These are phyloP conservation scores for Nigrospora sphaerica DNA, from an alignment of 2,329 filamentous ascomycete genomes.

Conservation along the genomic window DNA sequence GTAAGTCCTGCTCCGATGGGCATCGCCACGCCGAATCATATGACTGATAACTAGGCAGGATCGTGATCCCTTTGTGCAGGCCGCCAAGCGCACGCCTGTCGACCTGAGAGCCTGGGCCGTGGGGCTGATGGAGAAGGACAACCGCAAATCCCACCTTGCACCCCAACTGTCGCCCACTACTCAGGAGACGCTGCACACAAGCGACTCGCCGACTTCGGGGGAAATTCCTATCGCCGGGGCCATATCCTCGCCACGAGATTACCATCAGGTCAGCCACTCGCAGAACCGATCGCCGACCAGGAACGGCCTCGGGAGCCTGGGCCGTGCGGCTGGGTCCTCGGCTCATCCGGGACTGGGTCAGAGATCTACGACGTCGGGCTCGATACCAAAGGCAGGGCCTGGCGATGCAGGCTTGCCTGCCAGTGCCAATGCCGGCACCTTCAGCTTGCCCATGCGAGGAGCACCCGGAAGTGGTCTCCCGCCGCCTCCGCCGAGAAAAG, in stretches of 20 bases:
- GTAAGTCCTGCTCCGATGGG: conserved; percentile 42
- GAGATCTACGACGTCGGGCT: conserved; percentile 44
- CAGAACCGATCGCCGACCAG: conserved; percentile 45
- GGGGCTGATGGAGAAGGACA: conserved; percentile 87
- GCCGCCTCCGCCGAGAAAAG: conserved; percentile 52
- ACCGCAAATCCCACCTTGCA: conserved; percentile 87
- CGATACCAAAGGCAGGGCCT: conserved; percentile 40
- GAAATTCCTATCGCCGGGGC: conserved; percentile 62
- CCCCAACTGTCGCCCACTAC: conserved; percentile 74
- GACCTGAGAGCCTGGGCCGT: conserved; percentile 91
- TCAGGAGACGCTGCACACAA: conserved; percentile 63
- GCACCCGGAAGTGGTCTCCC: conserved; percentile 52
- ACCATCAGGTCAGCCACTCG: conserved; percentile 27
- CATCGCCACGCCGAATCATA: neutral
- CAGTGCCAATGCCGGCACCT: conserved; percentile 42
- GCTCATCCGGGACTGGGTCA: conserved; percentile 47
- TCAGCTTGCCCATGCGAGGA: conserved; percentile 58
- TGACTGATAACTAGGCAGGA: conserved; percentile 49
- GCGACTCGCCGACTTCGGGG: conserved; percentile 55
- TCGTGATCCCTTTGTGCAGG: conserved; percentile 88
- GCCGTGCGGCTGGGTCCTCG: conserved; percentile 35
- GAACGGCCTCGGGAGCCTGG: conserved; percentile 37
- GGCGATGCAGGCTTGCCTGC: conserved; percentile 24
- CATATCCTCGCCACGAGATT: conserved; percentile 48
- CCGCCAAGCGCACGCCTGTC: conserved; percentile 92